Base-by-base conservation (phyloP, 1,139 yeast species). In the Insectozyma bohioensis region DNA sequence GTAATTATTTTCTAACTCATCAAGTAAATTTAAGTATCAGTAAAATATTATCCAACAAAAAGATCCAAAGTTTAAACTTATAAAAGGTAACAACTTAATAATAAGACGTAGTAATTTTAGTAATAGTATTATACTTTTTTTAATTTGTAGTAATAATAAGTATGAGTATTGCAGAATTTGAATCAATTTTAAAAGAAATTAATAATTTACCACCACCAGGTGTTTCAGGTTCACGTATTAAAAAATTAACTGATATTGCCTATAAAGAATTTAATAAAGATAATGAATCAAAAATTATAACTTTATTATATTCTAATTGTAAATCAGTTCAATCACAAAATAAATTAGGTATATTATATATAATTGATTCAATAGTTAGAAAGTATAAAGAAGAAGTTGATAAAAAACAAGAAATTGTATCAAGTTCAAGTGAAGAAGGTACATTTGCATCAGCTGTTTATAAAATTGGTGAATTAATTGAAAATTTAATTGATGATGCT, bases 171-270 rank as follows among this genome's bases (percentile, higher is more conserved):
- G 81, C 80, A 56, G 80, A 80, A 48, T 85, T 86, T 59, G 85
- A 82, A n/a, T n/a, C n/a, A n/a, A 73, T 82, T 40, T 69, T 90
- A 50, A 80, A 78, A 48, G 94, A 90, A 54, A 72, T 90, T 44
- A 75, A 82, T 41, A 69, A 78, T 14, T 69, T 86, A 45, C 87
- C 86, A 61, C 81, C 96, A 17, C 94, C 94, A 14, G 97, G 98
- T 40, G 95, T 92, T 37, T 88, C 97, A 21, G 97, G 97, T 26
- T 80, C 95, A 39, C 88, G 96, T 64, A 92, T 92, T 57, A 85
- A 86, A 57, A 82, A 80, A 52, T 69, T 88, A 52, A 85, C 92
- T 30, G 85, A 85, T 37, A 58, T 85, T 40, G 95, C 96, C 31
- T 70, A 82, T 41, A 76, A 75, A 47, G 78, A 88, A 58, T 84